Percentiles rank a stretch among this genome's conserved stretches.
Evolutionary conservation across 441 rosid species (phyloP).

Genomic region (Manihot esculenta): DNA sequence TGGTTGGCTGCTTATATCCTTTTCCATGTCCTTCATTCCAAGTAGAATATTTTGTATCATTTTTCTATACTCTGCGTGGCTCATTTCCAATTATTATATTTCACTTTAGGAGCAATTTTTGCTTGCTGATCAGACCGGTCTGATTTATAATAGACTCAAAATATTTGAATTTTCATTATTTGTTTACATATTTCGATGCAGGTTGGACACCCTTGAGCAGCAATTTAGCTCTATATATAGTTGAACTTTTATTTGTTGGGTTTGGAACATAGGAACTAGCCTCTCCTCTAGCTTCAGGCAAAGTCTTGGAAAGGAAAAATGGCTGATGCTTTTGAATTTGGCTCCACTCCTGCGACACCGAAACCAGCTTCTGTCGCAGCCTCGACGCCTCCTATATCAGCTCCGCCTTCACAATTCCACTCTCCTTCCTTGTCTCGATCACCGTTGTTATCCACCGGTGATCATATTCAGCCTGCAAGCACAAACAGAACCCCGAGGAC

Average conservation of each 20-base stretch:
- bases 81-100: neutral
- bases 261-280: neutral
- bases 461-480: slow-evolving; percentile 36
- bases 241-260: neutral
- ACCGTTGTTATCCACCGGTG: slow-evolving; percentile 45
- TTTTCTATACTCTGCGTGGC: neutral
- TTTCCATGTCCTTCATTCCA: neutral
- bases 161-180: no score
- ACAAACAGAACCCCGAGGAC: slow-evolving; percentile 34
- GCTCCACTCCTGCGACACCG: slow-evolving; percentile 31
- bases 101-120: no score
- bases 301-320: slow-evolving; percentile 10
- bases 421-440: slow-evolving; percentile 66
- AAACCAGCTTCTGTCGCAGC: slow-evolving; percentile 25
- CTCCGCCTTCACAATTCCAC: slow-evolving; percentile 67
- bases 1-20: neutral
- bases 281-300: no score
- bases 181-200: no score
- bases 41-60: neutral
- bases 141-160: no score
- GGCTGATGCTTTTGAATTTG: slow-evolving; percentile 35
- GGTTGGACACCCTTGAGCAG: no score
- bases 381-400: slow-evolving; percentile 49
- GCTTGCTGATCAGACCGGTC: no score
- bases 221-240: slow-evolving; percentile 14